A percentile compares a stretch with the other conserved stretches of the same genome.
phyloP scores from a whole-genome alignment of 352 stramenopile genomes.

The Phytophthora nicotianae region DNA sequence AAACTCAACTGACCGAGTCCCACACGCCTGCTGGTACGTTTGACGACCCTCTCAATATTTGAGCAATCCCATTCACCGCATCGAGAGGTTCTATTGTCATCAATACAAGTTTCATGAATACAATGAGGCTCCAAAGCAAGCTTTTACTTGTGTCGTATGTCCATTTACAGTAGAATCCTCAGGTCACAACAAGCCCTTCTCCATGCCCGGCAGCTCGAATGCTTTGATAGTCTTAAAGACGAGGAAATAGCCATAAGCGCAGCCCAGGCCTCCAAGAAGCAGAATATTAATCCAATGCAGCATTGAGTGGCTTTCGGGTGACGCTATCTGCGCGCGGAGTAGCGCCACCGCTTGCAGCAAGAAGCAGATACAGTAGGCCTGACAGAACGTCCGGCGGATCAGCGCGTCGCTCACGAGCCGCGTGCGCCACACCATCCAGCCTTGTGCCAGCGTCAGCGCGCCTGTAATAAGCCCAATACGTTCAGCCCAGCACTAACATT shows the following conservation, averaged over 20 bases:
- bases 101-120: conserved; percentile 29
- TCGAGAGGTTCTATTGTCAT: conserved; percentile 15
- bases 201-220: conserved; percentile 78
- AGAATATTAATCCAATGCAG: conserved; percentile 87
- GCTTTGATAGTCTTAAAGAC: conserved; percentile 90
- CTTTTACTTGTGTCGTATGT: not conserved
- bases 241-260: conserved; percentile 85
- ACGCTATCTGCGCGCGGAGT: conserved; percentile 70
- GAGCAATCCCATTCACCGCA: conserved; percentile 11
- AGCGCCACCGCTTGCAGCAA: conserved; percentile 74
- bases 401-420: conserved; percentile 86
- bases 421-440: conserved; percentile 88
- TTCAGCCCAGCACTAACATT: conserved; percentile 2
- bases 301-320: conserved; percentile 77
- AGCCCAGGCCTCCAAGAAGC: conserved; percentile 63
- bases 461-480: conserved; percentile 34
- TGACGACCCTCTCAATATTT: conserved; percentile 38
- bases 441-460: conserved; percentile 80
- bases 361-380: conserved; percentile 90
- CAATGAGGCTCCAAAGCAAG: conserved; percentile 18
- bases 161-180: not conserved
- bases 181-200: conserved; percentile 56
- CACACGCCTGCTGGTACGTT: conserved; percentile 27
- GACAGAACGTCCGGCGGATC: conserved; percentile 86
- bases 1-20: conserved; percentile 3